Percentiles rank a stretch among this genome's conserved stretches.
These are phyloP conservation scores for Fusarium nisikadoi DNA, from an alignment of 2,329 filamentous ascomycete genomes.

Conservation along the genomic window DNA sequence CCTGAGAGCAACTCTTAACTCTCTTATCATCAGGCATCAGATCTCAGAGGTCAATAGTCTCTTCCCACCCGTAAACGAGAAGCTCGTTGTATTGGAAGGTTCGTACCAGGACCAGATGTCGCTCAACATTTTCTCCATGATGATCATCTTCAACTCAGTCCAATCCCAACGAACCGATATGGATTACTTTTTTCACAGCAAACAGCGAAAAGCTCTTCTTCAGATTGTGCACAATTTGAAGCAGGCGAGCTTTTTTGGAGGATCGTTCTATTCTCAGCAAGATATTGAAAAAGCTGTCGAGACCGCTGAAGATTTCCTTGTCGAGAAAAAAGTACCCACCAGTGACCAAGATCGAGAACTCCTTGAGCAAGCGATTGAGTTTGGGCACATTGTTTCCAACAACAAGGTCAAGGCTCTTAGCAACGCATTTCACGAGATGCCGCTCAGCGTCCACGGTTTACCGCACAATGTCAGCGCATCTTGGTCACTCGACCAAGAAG, in stretches of 20 bases:
- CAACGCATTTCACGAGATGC: conserved; percentile 79
- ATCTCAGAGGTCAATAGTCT: conserved; percentile 75
- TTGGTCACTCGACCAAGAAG: conserved; percentile 73
- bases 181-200: conserved; percentile 89
- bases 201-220: conserved; percentile 73
- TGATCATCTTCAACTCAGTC: conserved; percentile 86
- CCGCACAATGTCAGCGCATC: conserved; percentile 67
- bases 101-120: conserved; percentile 87
- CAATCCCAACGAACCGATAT: conserved; percentile 85
- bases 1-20: conserved; percentile 76
- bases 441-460: conserved; percentile 76
- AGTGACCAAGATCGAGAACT: conserved; percentile 68
- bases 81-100: conserved; percentile 78
- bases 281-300: conserved; percentile 74
- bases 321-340: conserved; percentile 68
- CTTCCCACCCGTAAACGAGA: conserved; percentile 79
- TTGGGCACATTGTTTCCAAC: conserved; percentile 67
- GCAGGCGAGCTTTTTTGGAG: conserved; percentile 86
- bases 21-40: conserved; percentile 83
- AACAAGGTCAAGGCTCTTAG: conserved; percentile 75
- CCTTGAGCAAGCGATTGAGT: conserved; percentile 71
- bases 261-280: conserved; percentile 75
- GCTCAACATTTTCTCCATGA: conserved; percentile 85
- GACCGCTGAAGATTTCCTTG: conserved; percentile 74
- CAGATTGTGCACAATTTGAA: conserved; percentile 81